Conservation (phyloP, 371 early-diverging fungal genomes). For the Aphelidium insulamus region DNA sequence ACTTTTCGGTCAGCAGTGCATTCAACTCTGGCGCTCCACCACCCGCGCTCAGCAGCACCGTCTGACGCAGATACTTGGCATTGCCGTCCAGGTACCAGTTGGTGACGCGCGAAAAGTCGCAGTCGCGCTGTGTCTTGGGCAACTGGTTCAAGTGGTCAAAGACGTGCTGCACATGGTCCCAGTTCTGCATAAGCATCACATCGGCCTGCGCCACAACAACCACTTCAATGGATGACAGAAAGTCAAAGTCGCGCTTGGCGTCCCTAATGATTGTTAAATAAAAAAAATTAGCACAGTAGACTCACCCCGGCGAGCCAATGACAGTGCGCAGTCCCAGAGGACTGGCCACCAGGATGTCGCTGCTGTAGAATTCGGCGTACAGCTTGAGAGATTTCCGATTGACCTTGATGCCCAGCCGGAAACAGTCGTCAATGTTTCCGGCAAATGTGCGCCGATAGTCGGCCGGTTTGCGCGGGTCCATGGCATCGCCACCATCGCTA, state of each 20-base stretch:
- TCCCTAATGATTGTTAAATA: constrained; percentile 22
- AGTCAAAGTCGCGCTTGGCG: constrained; percentile 72
- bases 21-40: constrained; percentile 85
- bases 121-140: constrained; percentile 65
- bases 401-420: constrained; percentile 79
- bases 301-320: constrained; percentile 50
- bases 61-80: constrained; percentile 68
- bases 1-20: constrained; percentile 45
- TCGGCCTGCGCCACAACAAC: constrained; percentile 69
- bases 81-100: constrained; percentile 65
- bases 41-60: constrained; percentile 48
- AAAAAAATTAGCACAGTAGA: neutral
- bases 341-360: constrained; percentile 78
- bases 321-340: constrained; percentile 77
- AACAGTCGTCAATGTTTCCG: constrained; percentile 89
- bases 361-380: constrained; percentile 60
- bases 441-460: constrained; percentile 63
- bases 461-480: constrained; percentile 43
- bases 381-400: constrained; percentile 61
- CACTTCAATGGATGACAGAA: constrained; percentile 74
- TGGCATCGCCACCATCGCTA: constrained; percentile 15
- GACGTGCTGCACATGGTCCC: constrained; percentile 77
- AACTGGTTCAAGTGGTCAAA: constrained; percentile 59
- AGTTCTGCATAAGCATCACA: constrained; percentile 85
- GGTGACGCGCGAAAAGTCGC: constrained; percentile 82